Evolutionary conservation across 768 basidiomycete species (phyloP).

Genomic region (Astraeus odoratus): DNA sequence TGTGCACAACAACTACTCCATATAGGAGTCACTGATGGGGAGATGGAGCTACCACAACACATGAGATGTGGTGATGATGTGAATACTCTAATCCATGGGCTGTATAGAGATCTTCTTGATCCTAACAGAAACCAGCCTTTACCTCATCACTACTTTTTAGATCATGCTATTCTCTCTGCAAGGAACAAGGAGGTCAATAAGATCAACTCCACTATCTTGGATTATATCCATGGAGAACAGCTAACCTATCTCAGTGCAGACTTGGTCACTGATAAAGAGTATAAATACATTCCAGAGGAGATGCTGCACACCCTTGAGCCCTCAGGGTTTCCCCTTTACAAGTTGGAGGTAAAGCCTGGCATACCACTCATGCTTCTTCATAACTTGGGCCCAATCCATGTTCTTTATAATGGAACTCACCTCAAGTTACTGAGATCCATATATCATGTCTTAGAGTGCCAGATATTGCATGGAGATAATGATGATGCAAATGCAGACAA

Average conservation of each 20-base stretch:
- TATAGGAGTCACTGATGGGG: conserved; percentile 19
- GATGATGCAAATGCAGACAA: too few relatives aligned
- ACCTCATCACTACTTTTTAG: conserved; percentile 22
- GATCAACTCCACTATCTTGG: conserved; percentile 26
- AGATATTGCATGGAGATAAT: too few relatives aligned
- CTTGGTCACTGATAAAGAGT: conserved; percentile 17
- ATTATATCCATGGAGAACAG: conserved; percentile 18
- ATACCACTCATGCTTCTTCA: conserved; percentile 37
- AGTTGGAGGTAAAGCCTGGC: conserved; percentile 30
- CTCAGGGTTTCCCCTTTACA: conserved; percentile 36
- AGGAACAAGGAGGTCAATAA: conserved; percentile 26
- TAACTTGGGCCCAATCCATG: conserved; percentile 32
- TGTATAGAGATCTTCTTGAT: conserved; percentile 20
- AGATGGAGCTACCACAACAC: neutral
- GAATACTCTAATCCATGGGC: conserved; percentile 11
- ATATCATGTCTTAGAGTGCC: too few relatives aligned
- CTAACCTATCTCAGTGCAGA: conserved; percentile 23
- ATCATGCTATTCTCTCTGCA: conserved; percentile 25
- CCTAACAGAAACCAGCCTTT: conserved; percentile 6
- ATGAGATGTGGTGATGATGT: neutral
- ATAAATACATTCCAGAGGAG: conserved; percentile 29
- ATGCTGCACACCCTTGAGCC: conserved; percentile 32
- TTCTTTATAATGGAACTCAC: conserved; percentile 38
- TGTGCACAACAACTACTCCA: conserved; percentile 25
- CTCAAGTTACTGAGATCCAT: too few relatives aligned